Evolutionary conservation across 805 yeast genomes (phyloP).

Genomic region (Suhomyces sp.): DNA sequence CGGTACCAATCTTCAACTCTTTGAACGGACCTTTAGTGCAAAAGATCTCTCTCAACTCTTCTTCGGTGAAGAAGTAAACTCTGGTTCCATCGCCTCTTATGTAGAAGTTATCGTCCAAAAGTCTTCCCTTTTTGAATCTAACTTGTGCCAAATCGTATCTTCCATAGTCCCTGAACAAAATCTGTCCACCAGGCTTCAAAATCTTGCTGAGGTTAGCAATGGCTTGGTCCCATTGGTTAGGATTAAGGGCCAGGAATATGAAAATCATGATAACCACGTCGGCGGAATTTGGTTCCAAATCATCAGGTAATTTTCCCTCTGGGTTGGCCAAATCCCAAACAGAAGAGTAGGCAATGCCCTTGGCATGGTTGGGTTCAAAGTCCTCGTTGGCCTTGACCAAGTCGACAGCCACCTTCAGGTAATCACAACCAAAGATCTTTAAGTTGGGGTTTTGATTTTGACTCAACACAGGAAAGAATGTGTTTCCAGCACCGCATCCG

Average conservation of each 20-base stretch:
- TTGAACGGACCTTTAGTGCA: constrained; percentile 47
- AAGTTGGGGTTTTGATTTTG: constrained; percentile 81
- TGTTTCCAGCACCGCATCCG: constrained; percentile 98
- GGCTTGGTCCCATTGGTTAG: constrained; percentile 87
- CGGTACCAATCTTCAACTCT: constrained; percentile 82
- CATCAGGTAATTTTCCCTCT: constrained; percentile 75
- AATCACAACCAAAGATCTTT: constrained; percentile 82
- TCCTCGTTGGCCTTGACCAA: constrained; percentile 65
- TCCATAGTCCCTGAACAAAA: constrained; percentile 91
- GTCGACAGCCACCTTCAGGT: constrained; percentile 85
- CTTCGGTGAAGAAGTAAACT: constrained; percentile 95
- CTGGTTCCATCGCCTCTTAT: constrained; percentile 98
- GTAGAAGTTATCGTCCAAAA: constrained; percentile 89
- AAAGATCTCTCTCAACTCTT: constrained; percentile 78
- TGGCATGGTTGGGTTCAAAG: constrained; percentile 51
- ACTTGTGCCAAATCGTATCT: constrained; percentile 95
- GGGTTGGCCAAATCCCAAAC: constrained; percentile 95
- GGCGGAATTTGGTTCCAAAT: constrained; percentile 74
- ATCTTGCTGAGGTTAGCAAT: constrained; percentile 65
- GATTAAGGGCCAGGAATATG: constrained; percentile 89
- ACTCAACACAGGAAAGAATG: constrained; percentile 83
- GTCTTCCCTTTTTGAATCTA: constrained; percentile 83
- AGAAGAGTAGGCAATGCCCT: constrained; percentile 65
- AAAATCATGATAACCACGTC: constrained; percentile 95
- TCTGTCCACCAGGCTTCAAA: constrained; percentile 90